Base-by-base conservation (phyloP, 2,329 filamentous ascomycete genomes). In the Mariannaea sp. region DNA sequence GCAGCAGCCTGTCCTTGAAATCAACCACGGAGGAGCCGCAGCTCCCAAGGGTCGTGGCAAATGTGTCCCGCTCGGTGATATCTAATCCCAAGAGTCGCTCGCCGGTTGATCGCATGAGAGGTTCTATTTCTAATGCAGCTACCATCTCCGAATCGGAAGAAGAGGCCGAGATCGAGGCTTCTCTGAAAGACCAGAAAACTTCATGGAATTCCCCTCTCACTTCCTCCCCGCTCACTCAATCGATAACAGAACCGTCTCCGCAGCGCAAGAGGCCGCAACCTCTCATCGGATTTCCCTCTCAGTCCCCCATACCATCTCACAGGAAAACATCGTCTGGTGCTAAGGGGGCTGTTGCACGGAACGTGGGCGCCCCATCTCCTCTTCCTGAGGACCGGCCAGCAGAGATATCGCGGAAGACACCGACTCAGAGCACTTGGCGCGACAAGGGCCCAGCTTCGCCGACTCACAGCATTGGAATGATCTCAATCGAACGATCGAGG, bases 71-170 rank as follows among this genome's bases (percentile, higher is more conserved):
- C 7, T 57, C 65, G 5, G 62, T 60, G 9, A 47, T 50, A 4
- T 52, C 60, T 19, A 53, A 53, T 13, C 57, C 67, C 5, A 60
- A 65, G 33, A 66, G 68, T 14, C 65, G 69, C 14, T 68, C 70
- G n/a, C 65, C 69, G 2, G 63, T 68, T 9, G 71, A 73, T 49
- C 62, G 64, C 27, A 57, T 65, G 56, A 66, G 66, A 30, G 66
- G 66, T 19, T 63, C 65, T 26, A 54, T 65, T 13, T 62, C 64
- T 13, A 68, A 59, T 29, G 59, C 68, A 27, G 56, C 61, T 19
- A 73, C 75, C 0, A 77, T 80, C 30, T 77, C 76, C 0, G 77
- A 79, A 56, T 74, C 70, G 0, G 76, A 79, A 16, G 75, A 79
- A 45, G 69, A 70, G 24, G 54, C 29, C 6, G 62, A 63, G 12